Percentiles rank a stretch among this genome's conserved stretches.
phyloP scores from a whole-genome alignment of 495 filamentous ascomycete species.

The Trichoderma orchidacearum region DNA sequence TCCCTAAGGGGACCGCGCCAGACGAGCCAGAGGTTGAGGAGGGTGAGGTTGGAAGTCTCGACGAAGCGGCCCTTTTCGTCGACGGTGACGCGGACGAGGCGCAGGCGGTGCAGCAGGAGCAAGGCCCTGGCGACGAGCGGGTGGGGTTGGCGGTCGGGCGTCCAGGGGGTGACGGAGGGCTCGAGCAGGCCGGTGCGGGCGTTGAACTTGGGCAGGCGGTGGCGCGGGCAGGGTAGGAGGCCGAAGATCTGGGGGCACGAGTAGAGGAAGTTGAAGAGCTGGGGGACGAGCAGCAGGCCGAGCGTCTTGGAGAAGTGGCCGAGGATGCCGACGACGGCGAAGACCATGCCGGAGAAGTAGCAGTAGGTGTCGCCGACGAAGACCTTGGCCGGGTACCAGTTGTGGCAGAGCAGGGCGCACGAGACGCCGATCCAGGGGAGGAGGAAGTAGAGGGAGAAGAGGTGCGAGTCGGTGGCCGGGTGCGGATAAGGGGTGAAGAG shows the following conservation, averaged over 20 bases:
- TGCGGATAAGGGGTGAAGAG: slow-evolving; percentile 72
- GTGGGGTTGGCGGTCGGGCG: slow-evolving; percentile 47
- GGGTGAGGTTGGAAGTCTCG: slow-evolving; percentile 80
- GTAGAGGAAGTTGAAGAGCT: slow-evolving; percentile 94
- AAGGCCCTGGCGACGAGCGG: slow-evolving; percentile 44
- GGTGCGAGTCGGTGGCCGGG: slow-evolving; percentile 86
- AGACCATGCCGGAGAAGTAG: slow-evolving; percentile 98
- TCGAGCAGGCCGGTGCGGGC: slow-evolving; percentile 70
- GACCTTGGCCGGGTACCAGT: slow-evolving; percentile 90
- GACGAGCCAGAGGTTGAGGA: slow-evolving; percentile 91
- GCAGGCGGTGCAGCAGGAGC: slow-evolving; percentile 47
- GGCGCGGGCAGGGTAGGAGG: slow-evolving; percentile 80
- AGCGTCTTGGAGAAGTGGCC: slow-evolving; percentile 98
- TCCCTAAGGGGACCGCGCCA: slow-evolving; percentile 90
- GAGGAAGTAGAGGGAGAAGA: slow-evolving; percentile 90
- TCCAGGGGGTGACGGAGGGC: slow-evolving; percentile 70
- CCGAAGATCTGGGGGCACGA: slow-evolving; percentile 83
- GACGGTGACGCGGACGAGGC: slow-evolving; percentile 47
- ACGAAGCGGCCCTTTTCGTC: slow-evolving; percentile 56
- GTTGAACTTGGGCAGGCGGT: slow-evolving; percentile 83
- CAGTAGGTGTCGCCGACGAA: slow-evolving; percentile 99
- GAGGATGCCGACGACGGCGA: slow-evolving; percentile 89
- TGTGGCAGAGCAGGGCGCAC: slow-evolving; percentile 72
- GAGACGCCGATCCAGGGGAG: slow-evolving; percentile 91
- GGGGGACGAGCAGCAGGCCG: slow-evolving; percentile 77